A percentile compares a stretch with the other conserved stretches of the same genome.
Evolutionary conservation across 495 filamentous ascomycete species (phyloP).

Genomic region (Polyplosphaeria fusca): DNA sequence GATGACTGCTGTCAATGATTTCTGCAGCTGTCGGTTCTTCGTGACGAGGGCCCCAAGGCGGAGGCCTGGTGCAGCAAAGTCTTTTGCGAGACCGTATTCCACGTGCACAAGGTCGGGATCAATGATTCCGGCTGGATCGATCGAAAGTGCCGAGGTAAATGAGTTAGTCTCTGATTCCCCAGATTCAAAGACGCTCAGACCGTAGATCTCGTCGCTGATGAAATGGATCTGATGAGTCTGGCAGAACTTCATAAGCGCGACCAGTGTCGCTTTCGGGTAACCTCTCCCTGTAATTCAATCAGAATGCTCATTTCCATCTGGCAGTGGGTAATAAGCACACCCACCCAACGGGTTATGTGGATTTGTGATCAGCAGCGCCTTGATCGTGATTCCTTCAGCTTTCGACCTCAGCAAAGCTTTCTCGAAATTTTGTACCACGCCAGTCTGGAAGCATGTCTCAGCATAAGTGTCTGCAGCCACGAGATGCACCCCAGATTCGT

Average conservation of each 20-base stretch:
- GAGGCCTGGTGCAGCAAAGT: neutral
- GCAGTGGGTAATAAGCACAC: too few species aligned
- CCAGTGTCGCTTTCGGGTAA: neutral
- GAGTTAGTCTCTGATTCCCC: neutral
- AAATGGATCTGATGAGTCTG: neutral
- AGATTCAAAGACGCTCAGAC: neutral
- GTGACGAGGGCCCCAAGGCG: neutral
- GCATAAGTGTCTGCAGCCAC: neutral
- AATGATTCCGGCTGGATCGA: conserved; percentile 42
- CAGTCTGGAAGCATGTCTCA: neutral
- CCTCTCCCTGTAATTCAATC: neutral
- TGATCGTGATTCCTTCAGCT: neutral
- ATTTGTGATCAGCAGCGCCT: neutral
- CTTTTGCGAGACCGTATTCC: conserved; percentile 36
- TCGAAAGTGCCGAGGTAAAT: neutral
- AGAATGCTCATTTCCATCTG: too few species aligned
- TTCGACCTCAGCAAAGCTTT: neutral
- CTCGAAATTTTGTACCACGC: neutral
- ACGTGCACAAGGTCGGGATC: conserved; percentile 50
- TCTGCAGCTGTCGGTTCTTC: neutral
- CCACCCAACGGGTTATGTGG: neutral
- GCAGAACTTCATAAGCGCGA: neutral
- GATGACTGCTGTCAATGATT: neutral
- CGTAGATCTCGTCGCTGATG: neutral
- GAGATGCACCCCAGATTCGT: neutral